These are phyloP conservation scores for Populus davidiana DNA, from an alignment of 345 rosid genomes.

Conservation along the genomic window DNA sequence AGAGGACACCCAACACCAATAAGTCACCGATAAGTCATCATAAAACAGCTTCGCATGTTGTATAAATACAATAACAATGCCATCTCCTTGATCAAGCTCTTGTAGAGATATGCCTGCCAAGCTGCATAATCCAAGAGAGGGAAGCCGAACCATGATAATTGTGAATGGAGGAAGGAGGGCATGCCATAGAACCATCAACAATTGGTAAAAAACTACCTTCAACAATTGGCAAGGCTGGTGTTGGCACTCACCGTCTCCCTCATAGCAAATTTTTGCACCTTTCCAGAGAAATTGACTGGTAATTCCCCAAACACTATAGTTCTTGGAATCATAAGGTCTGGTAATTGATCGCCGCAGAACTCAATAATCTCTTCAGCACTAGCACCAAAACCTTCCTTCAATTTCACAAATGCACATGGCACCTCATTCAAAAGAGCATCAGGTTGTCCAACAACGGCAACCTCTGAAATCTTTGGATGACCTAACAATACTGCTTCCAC, in stretches of 20 bases:
- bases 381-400: conserved; percentile 34
- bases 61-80: too few relatives aligned
- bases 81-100: too few relatives aligned
- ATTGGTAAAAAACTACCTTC: too few relatives aligned
- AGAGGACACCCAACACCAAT: too few relatives aligned
- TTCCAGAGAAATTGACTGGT: conserved; percentile 50
- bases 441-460: conserved; percentile 43
- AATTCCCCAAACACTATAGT: conserved; percentile 39
- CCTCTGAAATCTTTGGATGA: conserved; percentile 42
- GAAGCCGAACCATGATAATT: too few relatives aligned
- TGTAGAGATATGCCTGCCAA: too few relatives aligned
- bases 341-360: conserved; percentile 32
- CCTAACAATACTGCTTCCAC: conserved; percentile 39
- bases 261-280: conserved; percentile 43
- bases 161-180: too few relatives aligned
- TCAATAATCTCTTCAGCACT: conserved; percentile 32
- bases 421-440: conserved; percentile 25
- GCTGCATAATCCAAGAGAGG: too few relatives aligned
- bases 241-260: conserved; percentile 34
- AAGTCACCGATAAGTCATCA: too few relatives aligned
- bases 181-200: too few relatives aligned
- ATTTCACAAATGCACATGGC: conserved; percentile 48
- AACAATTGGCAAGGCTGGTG: background rate
- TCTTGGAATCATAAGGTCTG: conserved; percentile 38
- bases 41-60: too few relatives aligned